Evolutionary conservation across 1,139 yeast species (phyloP), one percentile per base, ranked within the genome.

Genomic region (Diutina scorzettiae): DNA sequence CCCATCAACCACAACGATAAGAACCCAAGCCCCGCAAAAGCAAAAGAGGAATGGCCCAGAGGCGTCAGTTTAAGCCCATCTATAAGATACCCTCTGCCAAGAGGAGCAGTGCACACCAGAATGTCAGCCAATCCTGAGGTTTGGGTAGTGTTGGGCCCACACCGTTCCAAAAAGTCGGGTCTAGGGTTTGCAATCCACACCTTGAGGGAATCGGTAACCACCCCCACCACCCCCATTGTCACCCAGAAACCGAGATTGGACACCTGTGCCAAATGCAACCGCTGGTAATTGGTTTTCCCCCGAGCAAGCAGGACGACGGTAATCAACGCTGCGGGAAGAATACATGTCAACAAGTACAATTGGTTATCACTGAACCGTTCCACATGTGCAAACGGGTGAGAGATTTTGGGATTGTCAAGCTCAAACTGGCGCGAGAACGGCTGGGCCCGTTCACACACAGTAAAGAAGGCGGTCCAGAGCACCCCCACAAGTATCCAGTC

Each of bases 371-470:
- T 37, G 57, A 84, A 89, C 24, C 83, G 62, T 55, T 84, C 87
- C 19, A 61, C 62, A 37, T 66, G 71, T 0, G 91, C 81, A 55
- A 73, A 81, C 1, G 94, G 93, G 55, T 84, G 91, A 41, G 80
- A 74, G 32, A 84, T 70, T 18, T 54, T 47, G 68, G 49, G 76
- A 59, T 45, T 67, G 27, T 48, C 46, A 40, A 56, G 46, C 28
- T 50, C 45, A 44, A 57, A 56, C 43, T 56, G 59, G 19, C 60
- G 54, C 14, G 48, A 43, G 44, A 56, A 55, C 2, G 59, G 60
- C 32, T 52, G 49, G 3, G 70, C 63, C 25, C 54, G 52, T 47
- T 69, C 73, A 7, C 66, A 62, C 24, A 66, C 56, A 16, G 55
- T 48, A 45, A 62, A 63, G 47, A 66, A 67, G 43, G 60, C 54